Base-by-base conservation (phyloP, 75 land plant genomes). In the Isoetes taiwanensis region DNA sequence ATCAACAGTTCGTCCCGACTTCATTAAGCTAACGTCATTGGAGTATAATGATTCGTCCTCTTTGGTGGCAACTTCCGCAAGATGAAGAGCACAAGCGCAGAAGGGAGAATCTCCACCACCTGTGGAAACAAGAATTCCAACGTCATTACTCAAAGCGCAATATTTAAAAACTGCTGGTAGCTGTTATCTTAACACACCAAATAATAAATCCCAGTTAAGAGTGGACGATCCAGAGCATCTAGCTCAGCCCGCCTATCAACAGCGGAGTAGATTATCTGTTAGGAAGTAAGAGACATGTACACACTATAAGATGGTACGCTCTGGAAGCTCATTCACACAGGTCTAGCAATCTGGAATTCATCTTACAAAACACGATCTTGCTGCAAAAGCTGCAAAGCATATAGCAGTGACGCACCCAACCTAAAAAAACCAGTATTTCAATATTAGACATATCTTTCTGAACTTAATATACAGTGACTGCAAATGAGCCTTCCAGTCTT, bases 21-120 rank as follows among this genome's bases (percentile, higher is more conserved):
- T n/a, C n/a, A n/a, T n/a, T n/a, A n/a, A n/a, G n/a, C n/a, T n/a
- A n/a, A n/a, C n/a, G n/a, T n/a, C n/a, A n/a, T n/a, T n/a, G n/a
- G n/a, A n/a, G n/a, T n/a, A n/a, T n/a, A n/a, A n/a, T n/a, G n/a
- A n/a, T n/a, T n/a, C n/a, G n/a, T n/a, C n/a, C n/a, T n/a, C 52
- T 82, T 85, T 32, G 96, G 91, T 39, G 96, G 96, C 65, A 89
- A 52, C 73, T 89, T 89, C 66, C 96, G 74, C 33, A 89, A 41
- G 24, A 89, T 81, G 77, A 79, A 82, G 1, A 89, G 83, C 9
- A 89, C 96, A 32, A 89, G 80, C 57, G 91, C 65, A 40, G 91
- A 85, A 34, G 96, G 96, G 19, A 89, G 16, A 26, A 89, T 80
- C 63, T 89, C 96, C 61, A 82, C 91, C 55, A 85, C 63, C 96